Evolutionary conservation across 805 yeast genomes (phyloP), one percentile per base, ranked within the genome.

Genomic region (Saccharomycopsis sp.): DNA sequence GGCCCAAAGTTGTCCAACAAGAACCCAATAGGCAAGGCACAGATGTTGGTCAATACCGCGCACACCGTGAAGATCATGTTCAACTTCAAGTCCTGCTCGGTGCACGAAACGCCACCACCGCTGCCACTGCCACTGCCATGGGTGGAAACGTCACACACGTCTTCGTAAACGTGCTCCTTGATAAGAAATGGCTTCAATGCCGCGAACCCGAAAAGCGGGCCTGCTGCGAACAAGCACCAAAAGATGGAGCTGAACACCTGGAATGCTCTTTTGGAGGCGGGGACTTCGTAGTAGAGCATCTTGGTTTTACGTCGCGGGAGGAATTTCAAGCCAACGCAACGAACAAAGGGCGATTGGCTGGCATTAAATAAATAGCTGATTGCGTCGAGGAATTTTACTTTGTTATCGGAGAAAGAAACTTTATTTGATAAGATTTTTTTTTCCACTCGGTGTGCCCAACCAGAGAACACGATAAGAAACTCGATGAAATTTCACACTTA

Each of bases 151-250:
- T 30, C 18, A 56, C 96, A 88, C 3, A 65, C 53, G 2, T 76
- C 72, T 19, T 68, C 61, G 53, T 88, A 89, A 3, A 88, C 80
- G 3, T 88, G 86, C 55, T 89, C 88, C 10, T 65, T 56, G 18
- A 86, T 71, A 31, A 89, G 62, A 10, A 87, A 75, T 4, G 94
- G 94, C 56, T 89, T 89, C 41, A 88, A 64, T 2, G 97, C 96
- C 18, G 96, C 96, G 63, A 88, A 88, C 3, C 97, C 97, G 66
- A 88, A 88, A n/a, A 88, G 77, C 1, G 94, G 87, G 7, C 96
- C 97, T 0, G 95, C 96, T 0, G 95, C 86, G 34, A 86, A 65
- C 13, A 88, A 62, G 62, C 96, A 88, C 95, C 95, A 88, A 0
- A 68, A 41, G 18, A 85, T 73, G 29, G 96, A 89, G 60, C 95